phyloP scores from a whole-genome alignment of 2,329 filamentous ascomycete species.

The Pseudocercospora vitis region DNA sequence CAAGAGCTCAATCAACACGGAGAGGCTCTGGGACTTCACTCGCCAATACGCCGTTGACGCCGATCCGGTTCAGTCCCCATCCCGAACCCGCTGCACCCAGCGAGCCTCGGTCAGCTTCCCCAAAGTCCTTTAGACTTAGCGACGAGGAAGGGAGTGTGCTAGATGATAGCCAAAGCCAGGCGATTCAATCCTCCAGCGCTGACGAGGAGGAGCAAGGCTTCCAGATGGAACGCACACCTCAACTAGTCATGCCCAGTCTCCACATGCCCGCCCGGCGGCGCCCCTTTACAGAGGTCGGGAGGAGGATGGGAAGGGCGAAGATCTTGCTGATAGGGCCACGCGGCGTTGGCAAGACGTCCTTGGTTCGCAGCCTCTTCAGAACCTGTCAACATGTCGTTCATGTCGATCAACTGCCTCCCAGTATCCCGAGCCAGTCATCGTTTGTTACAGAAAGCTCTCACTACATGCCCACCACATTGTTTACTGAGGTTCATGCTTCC shows the following conservation, averaged over 20 bases:
- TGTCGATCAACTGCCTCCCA: conserved; percentile 61
- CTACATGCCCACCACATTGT: conserved; percentile 18
- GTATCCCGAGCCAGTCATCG: conserved; percentile 39
- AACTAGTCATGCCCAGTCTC: conserved; percentile 97
- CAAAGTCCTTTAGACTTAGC: conserved; percentile 59
- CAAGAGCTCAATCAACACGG: conserved; percentile 28
- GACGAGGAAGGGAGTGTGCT: conserved; percentile 55
- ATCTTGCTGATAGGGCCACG: conserved; percentile 79
- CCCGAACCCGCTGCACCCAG: conserved; percentile 54
- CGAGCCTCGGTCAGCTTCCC: conserved; percentile 60
- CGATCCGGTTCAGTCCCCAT: conserved; percentile 49
- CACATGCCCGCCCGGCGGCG: conserved; percentile 81
- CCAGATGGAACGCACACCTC: conserved; percentile 39
- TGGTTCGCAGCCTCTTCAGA: conserved; percentile 86
- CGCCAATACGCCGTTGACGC: conserved; percentile 45
- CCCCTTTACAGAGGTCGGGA: conserved; percentile 89
- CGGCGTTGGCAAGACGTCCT: conserved; percentile 82
- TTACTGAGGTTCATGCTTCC: conserved; percentile 48
- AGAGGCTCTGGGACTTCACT: conserved; percentile 30
- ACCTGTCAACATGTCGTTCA: conserved; percentile 90
- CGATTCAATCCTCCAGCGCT: conserved; percentile 53
- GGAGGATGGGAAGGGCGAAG: conserved; percentile 80
- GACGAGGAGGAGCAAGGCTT: conserved; percentile 52
- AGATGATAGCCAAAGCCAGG: conserved; percentile 58
- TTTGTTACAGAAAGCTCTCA: conserved; percentile 19